Evolutionary conservation across 768 basidiomycete species (phyloP), one percentile per base, ranked within the genome.

Genomic region (Lentinula sp.): DNA sequence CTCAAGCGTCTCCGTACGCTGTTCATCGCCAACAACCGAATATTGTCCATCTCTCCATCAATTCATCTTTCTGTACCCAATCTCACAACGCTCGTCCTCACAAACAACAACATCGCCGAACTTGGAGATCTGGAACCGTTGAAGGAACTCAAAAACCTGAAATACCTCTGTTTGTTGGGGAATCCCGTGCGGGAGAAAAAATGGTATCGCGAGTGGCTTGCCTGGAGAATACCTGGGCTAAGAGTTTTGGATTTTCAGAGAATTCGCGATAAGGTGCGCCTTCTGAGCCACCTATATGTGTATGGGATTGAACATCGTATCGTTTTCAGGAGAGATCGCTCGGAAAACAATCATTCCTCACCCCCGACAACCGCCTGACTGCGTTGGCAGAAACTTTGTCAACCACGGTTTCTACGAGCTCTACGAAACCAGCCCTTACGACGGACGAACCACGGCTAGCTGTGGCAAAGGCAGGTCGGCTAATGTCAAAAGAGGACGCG

Each of bases 151-250:
- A 85, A 78, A 70, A 78, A 81, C 40, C 84, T 96, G 65, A 84
- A 86, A 70, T 92, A 87, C 70, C 72, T 96, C 55, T 85, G 85
- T 40, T 75, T 95, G 65, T 66, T 91, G 64, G 93, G 91, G 23
- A 91, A 91, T 67, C 92, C 94, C 59, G 91, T 95, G 35, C 77
- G 81, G 71, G 89, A 94, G 78, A 91, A 90, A 81, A 92, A 93
- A 84, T 92, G 89, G 86, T 96, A 95, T 79, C 90, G 93, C 79
- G 91, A 93, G 79, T 96, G 93, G 93, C 84, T 95, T 80, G 86
- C 91, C 67, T 93, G 86, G 85, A 85, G 87, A 78, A 80, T 93
- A 80, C 86, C 88, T 73, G 82, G 83, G 70, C 82, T 96, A 70
- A 87, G 94, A 82, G 90, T 93, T 76, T 81, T 96, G 71, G 93